These are phyloP conservation scores for Triangularia setosa DNA, from an alignment of 2,329 filamentous ascomycete genomes.

Conservation along the genomic window DNA sequence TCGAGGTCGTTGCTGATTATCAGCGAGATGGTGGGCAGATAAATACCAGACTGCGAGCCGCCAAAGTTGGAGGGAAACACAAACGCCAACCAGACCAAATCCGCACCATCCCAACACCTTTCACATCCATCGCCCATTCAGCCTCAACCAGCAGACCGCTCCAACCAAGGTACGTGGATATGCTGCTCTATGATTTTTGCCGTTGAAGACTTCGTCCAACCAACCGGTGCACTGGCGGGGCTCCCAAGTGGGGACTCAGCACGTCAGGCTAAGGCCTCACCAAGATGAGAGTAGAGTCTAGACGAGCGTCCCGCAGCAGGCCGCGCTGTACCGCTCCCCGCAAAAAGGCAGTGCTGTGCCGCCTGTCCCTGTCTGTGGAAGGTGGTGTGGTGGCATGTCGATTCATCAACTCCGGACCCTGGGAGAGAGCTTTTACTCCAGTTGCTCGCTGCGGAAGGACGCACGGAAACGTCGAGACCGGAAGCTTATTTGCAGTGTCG, in stretches of 20 bases:
- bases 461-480: neutral
- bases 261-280: slow-evolving; percentile 5
- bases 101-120: neutral
- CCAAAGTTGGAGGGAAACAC: neutral
- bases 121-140: neutral
- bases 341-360: neutral
- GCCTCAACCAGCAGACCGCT: neutral
- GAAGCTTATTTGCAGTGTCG: slow-evolving; percentile 7
- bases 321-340: neutral
- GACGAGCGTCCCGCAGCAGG: neutral
- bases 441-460: neutral
- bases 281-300: neutral
- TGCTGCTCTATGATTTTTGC: neutral
- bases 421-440: neutral
- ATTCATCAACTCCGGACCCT: neutral
- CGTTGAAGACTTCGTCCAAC: neutral
- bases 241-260: slow-evolving; percentile 7
- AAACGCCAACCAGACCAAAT: neutral
- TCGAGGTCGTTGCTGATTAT: slow-evolving; percentile 5
- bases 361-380: neutral
- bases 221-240: slow-evolving; percentile 4
- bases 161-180: slow-evolving; percentile 1
- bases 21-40: slow-evolving; percentile 1
- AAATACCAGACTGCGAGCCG: slow-evolving; percentile 8
- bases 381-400: neutral